These are phyloP conservation scores for Entomortierella lignicola DNA, from an alignment of 192 early-diverging fungal species.

Conservation along the genomic window DNA sequence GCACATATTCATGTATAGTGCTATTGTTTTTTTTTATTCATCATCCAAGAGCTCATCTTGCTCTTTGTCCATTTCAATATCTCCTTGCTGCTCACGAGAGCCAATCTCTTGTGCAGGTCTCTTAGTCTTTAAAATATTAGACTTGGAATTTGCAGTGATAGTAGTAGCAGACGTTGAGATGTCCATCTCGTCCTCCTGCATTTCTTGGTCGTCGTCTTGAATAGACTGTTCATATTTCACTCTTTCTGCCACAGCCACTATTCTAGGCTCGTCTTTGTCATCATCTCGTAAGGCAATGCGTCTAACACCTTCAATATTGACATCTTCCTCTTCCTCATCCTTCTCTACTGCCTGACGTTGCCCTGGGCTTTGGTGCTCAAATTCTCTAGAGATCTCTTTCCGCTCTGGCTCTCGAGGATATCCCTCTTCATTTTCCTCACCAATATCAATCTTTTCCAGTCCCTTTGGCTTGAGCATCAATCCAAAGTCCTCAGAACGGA, in stretches of 20 bases:
- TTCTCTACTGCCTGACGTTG: background rate
- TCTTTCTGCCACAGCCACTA: background rate
- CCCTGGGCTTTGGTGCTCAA: too few species aligned
- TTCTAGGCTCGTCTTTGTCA: conserved; percentile 12
- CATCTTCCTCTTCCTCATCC: conserved; percentile 22
- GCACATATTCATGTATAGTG: too few species aligned
- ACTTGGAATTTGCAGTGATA: background rate
- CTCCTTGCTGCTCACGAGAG: background rate
- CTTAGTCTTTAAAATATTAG: background rate
- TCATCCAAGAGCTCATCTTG: conserved; percentile 1
- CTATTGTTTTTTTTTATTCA: too few species aligned
- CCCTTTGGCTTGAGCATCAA: conserved; percentile 47
- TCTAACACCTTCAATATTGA: conserved; percentile 23
- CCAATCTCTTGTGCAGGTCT: background rate
- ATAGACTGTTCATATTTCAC: background rate
- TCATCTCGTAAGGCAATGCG: conserved; percentile 31
- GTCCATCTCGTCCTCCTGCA: background rate
- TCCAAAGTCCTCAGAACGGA: conserved; percentile 50
- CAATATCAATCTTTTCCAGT: conserved; percentile 4
- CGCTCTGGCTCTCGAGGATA: background rate
- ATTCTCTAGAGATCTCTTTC: background rate
- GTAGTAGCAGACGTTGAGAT: background rate
- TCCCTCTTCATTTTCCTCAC: conserved; percentile 7
- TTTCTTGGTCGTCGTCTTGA: background rate
- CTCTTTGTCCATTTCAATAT: background rate